Conservation (phyloP, 2,329 filamentous ascomycete genomes). For the Penicillium janthinellum region DNA sequence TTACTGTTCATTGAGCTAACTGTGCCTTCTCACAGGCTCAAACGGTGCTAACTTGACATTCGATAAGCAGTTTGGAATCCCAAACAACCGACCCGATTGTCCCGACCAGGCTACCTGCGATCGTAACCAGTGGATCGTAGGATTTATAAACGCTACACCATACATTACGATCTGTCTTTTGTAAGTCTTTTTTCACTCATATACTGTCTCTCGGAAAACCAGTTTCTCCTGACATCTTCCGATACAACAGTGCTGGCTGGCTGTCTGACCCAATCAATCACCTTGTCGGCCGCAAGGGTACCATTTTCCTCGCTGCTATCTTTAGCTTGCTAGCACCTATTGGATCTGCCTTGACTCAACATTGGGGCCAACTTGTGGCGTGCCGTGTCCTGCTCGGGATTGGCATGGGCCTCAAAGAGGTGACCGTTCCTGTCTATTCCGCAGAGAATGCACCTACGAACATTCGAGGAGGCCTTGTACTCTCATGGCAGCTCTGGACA, state of each 20-base stretch:
- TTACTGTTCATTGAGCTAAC: not conserved
- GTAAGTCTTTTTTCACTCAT: slow-evolving; percentile 34
- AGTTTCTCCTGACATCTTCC: not conserved
- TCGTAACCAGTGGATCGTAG: slow-evolving; percentile 59
- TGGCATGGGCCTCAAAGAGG: slow-evolving; percentile 43
- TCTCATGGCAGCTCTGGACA: slow-evolving; percentile 58
- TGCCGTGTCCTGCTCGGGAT: slow-evolving; percentile 34
- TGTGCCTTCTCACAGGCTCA: slow-evolving; percentile 9
- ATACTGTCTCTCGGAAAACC: not conserved
- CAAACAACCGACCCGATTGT: slow-evolving; percentile 20
- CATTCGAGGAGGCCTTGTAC: slow-evolving; percentile 58
- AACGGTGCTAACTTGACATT: slow-evolving; percentile 28
- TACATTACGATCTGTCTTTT: slow-evolving; percentile 54
- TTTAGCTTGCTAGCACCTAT: slow-evolving; percentile 23
- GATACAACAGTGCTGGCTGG: slow-evolving; percentile 17
- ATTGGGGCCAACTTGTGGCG: slow-evolving; percentile 21
- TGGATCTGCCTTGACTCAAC: slow-evolving; percentile 19
- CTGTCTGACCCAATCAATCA: slow-evolving; percentile 24
- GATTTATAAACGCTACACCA: slow-evolving; percentile 60
- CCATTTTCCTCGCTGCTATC: slow-evolving; percentile 21
- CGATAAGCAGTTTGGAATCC: slow-evolving; percentile 25
- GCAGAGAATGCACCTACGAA: slow-evolving; percentile 56
- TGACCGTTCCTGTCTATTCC: slow-evolving; percentile 56
- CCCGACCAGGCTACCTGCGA: slow-evolving; percentile 27
- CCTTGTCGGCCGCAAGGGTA: slow-evolving; percentile 20